Base-by-base conservation (phyloP, 179 eudicot species). In the Carnegiea gigantea region DNA sequence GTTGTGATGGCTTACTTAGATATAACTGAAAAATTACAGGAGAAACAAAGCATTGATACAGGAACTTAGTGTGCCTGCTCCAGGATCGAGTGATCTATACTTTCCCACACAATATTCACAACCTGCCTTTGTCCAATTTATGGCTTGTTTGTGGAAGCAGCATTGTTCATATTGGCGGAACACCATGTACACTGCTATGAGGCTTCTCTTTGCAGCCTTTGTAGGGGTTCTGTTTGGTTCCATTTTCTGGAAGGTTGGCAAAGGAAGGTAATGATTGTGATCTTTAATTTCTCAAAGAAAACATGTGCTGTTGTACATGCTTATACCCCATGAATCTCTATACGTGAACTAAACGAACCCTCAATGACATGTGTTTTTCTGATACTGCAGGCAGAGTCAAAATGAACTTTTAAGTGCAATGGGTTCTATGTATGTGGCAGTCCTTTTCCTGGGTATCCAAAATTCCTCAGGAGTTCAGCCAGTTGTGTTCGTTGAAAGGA, bases 361-460 rank as follows among this genome's bases (percentile, higher is more conserved):
- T 62, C 4, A 62, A 23, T 62, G 5, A 9, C 11, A 21, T 60
- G 9, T 1, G 3, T 9, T n/a, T 62, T 28, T 28, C 28, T 18
- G 26, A 24, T 54, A 54, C 83, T 38, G 2, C 88, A 91, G 95
- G 60, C 4, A 12, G 13, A 82, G 48, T 9, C 8, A 9, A 70
- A 83, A 78, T 74, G 87, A 90, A 78, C 73, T 93, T 17, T 71
- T 87, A 76, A 92, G 91, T 83, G 91, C 93, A 11, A 91, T 93
- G 90, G 98, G 97, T 76, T 93, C 92, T 21, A 92, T 95, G 89
- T 93, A 92, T 77, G 90, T 88, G 36, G 91, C 93, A n/a, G 88
- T 89, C 18, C 78, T 92, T 33, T 93, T 93, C 79, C 78, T 93
- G 11, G 97, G 97, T 18, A 79, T 89, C 49, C 91, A 86, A 80